phyloP scores from a whole-genome alignment of 2,329 filamentous ascomycete genomes.

The Diplodia sapinea region DNA sequence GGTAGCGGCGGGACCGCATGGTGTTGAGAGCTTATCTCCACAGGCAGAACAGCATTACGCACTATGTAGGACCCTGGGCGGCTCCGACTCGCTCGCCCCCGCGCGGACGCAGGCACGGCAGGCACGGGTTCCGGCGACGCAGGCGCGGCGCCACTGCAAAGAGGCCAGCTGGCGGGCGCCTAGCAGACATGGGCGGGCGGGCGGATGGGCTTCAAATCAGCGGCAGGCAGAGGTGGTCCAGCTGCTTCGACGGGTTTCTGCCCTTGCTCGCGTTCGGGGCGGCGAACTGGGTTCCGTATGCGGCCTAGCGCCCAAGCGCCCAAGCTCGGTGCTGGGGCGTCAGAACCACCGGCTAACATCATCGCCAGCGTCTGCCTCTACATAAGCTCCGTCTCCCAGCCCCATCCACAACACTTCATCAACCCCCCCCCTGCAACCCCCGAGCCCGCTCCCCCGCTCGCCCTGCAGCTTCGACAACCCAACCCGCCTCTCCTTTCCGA shows the following conservation, averaged over 20 bases:
- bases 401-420: slow-evolving; percentile 19
- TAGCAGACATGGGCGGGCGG: neutral
- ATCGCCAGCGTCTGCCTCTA: slow-evolving; percentile 31
- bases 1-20: neutral
- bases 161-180: slow-evolving; percentile 20
- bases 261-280: slow-evolving; percentile 10
- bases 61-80: slow-evolving; percentile 15
- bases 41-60: slow-evolving; percentile 26
- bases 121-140: neutral
- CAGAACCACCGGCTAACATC: slow-evolving; percentile 30
- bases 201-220: slow-evolving; percentile 21
- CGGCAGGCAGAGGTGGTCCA: slow-evolving; percentile 5
- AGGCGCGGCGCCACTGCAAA: slow-evolving; percentile 5
- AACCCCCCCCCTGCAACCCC: slow-evolving; percentile 9
- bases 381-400: slow-evolving; percentile 26
- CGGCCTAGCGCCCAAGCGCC: slow-evolving; percentile 26
- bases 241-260: slow-evolving; percentile 25
- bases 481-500: slow-evolving; percentile 7
- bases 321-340: slow-evolving; percentile 26
- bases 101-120: slow-evolving; percentile 11
- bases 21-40: slow-evolving; percentile 28
- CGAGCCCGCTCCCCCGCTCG: slow-evolving; percentile 16
- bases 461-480: slow-evolving; percentile 23
- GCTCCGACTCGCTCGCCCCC: neutral
- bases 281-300: slow-evolving; percentile 15